Evolutionary conservation across 495 filamentous ascomycete genomes (phyloP), one percentile per base, ranked within the genome.

Genomic region (Penicillium ucsense): DNA sequence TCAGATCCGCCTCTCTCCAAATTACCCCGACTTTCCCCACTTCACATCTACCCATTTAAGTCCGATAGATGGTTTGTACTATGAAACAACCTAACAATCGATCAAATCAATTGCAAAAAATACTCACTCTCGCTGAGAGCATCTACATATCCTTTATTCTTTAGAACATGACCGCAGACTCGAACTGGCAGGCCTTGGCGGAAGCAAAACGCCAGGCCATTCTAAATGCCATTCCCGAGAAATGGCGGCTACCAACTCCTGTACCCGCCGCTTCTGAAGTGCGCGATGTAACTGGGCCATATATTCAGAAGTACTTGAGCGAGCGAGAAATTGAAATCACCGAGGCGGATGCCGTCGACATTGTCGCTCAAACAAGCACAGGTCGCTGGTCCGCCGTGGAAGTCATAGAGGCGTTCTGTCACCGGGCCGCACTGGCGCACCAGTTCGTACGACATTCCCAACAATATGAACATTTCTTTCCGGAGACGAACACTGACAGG

Each of bases 271-370:
- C 67, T 2, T 57, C 63, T 28, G 71, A 83, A 49, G 72, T 77
- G 45, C 68, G 67, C 38, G 82, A 85, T 63, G 74, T 85, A n/a
- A 84, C 81, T 0, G 80, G 75, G 3, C 30, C 51, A 32, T 83
- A 78, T 54, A 76, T 84, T 11, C 70, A 75, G 20, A 71, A 80
- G 41, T 83, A 70, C 48, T 66, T 86, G 0, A 71, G 65, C 4
- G 43, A 64, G 6, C 52, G 67, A 20, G 82, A 86, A 48, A 66
- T 82, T 27, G 69, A 75, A 35, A 81, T 81, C 35, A 81, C 77
- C 4, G 73, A 75, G 51, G 71, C 66, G 4, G 73, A 78, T 62
- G 74, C 74, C 2, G 60, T 67, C 7, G 74, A 64, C 3, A 76
- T 81, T 41, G 61, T 64, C 2, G 57, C 70, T 20, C 65, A 72